phyloP scores from a whole-genome alignment of 768 basidiomycete species.

The Pisolithus tinctorius region DNA sequence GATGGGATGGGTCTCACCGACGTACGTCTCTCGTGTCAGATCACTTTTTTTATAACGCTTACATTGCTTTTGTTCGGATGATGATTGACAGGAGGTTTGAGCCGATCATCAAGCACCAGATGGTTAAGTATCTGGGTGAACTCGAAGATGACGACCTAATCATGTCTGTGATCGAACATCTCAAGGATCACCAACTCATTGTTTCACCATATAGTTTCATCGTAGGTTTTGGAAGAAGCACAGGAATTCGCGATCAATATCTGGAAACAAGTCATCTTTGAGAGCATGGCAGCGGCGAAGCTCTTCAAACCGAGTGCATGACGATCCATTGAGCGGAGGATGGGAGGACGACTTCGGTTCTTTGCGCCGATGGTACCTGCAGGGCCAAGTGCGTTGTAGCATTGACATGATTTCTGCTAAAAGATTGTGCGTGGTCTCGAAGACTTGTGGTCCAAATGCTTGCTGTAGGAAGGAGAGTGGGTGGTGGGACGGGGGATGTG shows the following conservation, averaged over 20 bases:
- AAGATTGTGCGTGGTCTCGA: conserved; percentile 21
- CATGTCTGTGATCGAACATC: conserved; percentile 88
- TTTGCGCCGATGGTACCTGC: conserved; percentile 17
- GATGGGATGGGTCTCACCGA: conserved; percentile 88
- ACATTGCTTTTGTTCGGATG: conserved; percentile 35
- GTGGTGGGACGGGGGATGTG: conserved; percentile 6
- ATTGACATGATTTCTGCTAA: conserved; percentile 35
- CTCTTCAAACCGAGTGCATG: too few species aligned
- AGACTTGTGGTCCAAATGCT: conserved; percentile 17
- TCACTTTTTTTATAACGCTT: conserved; percentile 9
- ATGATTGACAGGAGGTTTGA: conserved; percentile 84
- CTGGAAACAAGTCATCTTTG: too few species aligned
- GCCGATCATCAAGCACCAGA: conserved; percentile 73
- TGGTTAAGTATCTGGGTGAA: conserved; percentile 86
- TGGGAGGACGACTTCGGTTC: not conserved
- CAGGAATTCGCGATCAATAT: too few species aligned
- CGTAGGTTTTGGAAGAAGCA: too few species aligned
- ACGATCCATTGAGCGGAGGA: too few species aligned
- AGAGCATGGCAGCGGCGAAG: too few species aligned
- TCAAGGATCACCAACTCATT: conserved; percentile 62
- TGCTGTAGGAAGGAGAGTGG: conserved; percentile 13
- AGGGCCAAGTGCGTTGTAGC: conserved; percentile 60
- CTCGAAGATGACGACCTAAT: conserved; percentile 91
- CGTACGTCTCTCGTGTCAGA: conserved; percentile 40
- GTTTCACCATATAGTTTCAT: too few species aligned